A percentile compares a stretch with the other conserved stretches of the same genome.
Conservation (phyloP, 2,329 filamentous ascomycete genomes). For the Curvularia eragrostidis region DNA sequence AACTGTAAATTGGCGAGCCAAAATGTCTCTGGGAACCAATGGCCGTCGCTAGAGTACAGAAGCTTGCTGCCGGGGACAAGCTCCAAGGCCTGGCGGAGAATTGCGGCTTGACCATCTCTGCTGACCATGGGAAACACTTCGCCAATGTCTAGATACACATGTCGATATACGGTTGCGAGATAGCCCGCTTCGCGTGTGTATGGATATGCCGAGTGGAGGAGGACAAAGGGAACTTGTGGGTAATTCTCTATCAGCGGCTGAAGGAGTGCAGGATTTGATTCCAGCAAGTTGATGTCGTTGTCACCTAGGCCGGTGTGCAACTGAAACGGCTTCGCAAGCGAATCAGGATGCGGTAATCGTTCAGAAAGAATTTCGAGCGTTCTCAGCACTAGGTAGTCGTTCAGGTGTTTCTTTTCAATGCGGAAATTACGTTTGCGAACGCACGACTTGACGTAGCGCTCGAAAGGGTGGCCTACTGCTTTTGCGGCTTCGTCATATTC, state of each 20-base stretch:
- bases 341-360: constrained; percentile 40
- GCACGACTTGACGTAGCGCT: constrained; percentile 51
- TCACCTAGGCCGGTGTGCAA: constrained; percentile 86
- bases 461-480: constrained; percentile 48
- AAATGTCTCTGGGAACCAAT: constrained; percentile 80
- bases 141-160: constrained; percentile 83
- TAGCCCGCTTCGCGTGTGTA: constrained; percentile 81
- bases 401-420: constrained; percentile 69
- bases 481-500: constrained; percentile 50
- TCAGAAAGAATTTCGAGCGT: constrained; percentile 65
- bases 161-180: constrained; percentile 75
- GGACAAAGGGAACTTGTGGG: constrained; percentile 73
- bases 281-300: constrained; percentile 73
- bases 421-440: constrained; percentile 54
- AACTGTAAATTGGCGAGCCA: constrained; percentile 75
- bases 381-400: constrained; percentile 71
- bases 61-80: constrained; percentile 77
- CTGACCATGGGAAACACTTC: constrained; percentile 82
- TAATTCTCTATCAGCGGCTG: constrained; percentile 75
- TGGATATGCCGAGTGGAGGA: constrained; percentile 82
- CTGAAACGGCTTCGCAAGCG: constrained; percentile 73
- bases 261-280: constrained; percentile 76
- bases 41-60: constrained; percentile 80
- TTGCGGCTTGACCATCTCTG: constrained; percentile 73
- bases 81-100: constrained; percentile 76